Base-by-base conservation (phyloP, 768 basidiomycete genomes). In the Boletus vermiculosoides region DNA sequence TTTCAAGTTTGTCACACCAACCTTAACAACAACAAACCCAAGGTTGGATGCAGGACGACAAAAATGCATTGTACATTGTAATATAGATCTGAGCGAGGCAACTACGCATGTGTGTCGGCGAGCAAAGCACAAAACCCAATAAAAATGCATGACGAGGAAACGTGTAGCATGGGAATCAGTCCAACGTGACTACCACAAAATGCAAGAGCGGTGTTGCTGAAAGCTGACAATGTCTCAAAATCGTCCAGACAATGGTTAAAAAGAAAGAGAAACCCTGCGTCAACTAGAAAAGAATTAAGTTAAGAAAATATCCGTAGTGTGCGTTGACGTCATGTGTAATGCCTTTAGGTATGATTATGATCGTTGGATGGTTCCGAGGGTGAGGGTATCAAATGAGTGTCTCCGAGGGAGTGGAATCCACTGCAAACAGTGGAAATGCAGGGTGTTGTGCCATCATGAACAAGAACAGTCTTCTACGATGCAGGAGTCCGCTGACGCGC, bases 301-400 rank as follows among this genome's bases (percentile, higher is more conserved):
- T 59, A 60, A 66, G 49, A 45, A 54, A 65, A 50, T 63, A 65
- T 70, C 60, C 68, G 34, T 68, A 63, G 54, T 39, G 58, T 58
- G 50, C 51, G 51, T 61, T 49, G 58, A 59, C 44, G 51, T 53
- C 39, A 45, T 44, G 50, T 50, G 51, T 54, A 51, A 36, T 58
- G 57, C 39, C 37, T 54, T 59, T 54, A 56, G 34, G 58, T 56
- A 60, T 63, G 65, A 55, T 20, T 60, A 54, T 58, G 56, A 59
- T n/a, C 54, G 52, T 50, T 57, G 42, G 48, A 56, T 58, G 40
- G 28, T 57, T 69, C 60, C 57, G 56, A 49, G 51, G 52, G 25
- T 63, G 48, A 51, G 61, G 69, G 66, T 71, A 73, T 73, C 59
- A 60, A 64, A 62, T 60, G 65, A 66, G 52, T 58, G 65, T 62